Evolutionary conservation across 352 stramenopile species (phyloP).

Genomic region (Pythium aquatile): DNA sequence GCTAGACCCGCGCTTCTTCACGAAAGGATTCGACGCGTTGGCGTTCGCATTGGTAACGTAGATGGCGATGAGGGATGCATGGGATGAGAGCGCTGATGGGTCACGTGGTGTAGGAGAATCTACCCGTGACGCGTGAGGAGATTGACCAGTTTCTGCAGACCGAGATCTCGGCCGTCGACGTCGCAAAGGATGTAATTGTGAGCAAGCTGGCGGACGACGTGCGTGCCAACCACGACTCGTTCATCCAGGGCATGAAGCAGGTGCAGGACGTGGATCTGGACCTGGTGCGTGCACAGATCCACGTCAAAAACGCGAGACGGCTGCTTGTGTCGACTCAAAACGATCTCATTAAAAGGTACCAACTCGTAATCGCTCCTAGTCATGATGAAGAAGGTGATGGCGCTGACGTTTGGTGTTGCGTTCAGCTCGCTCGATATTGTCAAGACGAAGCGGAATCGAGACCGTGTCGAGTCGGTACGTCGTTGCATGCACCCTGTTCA

Average conservation of each 20-base stretch:
- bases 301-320: slow-evolving; percentile 83
- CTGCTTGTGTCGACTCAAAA: slow-evolving; percentile 69
- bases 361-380: neutral
- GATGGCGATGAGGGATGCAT: neutral
- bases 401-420: neutral
- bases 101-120: slow-evolving; percentile 43
- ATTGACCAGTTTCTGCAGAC: slow-evolving; percentile 71
- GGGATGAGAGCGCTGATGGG: neutral
- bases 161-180: slow-evolving; percentile 80
- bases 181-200: slow-evolving; percentile 77
- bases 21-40: slow-evolving; percentile 68
- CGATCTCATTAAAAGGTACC: slow-evolving; percentile 67
- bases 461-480: slow-evolving; percentile 65
- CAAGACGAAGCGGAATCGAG: slow-evolving; percentile 79
- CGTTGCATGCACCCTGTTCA: neutral
- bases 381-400: neutral
- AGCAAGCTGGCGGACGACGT: slow-evolving; percentile 81
- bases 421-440: slow-evolving; percentile 75
- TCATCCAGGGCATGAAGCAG: slow-evolving; percentile 87
- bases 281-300: slow-evolving; percentile 79
- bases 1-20: slow-evolving; percentile 84
- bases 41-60: slow-evolving; percentile 57
- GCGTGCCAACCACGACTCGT: slow-evolving; percentile 67
- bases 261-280: slow-evolving; percentile 87
- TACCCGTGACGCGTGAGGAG: slow-evolving; percentile 47